Percentiles rank a stretch among this genome's conserved stretches.
Conservation (phyloP, 306 rosid species). For the barrel medic (Medicago truncatula) region DNA sequence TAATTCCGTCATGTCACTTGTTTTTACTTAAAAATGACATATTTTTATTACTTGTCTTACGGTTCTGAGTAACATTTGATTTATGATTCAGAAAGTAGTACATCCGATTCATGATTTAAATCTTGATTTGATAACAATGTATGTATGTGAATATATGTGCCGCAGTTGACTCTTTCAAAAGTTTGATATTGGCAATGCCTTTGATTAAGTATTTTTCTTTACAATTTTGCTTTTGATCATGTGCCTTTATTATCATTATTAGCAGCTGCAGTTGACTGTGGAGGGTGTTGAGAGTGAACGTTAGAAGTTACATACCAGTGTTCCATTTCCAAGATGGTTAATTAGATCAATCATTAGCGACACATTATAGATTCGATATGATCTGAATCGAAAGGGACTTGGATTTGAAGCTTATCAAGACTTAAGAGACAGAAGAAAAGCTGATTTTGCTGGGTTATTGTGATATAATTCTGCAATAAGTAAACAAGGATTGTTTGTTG, state of each 20-base stretch:
- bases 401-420: slow-evolving; percentile 22
- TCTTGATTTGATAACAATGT: no score
- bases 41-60: no score
- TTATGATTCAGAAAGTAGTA: no score
- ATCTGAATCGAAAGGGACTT: slow-evolving; percentile 12
- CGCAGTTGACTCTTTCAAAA: slow-evolving; percentile 1
- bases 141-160: background rate
- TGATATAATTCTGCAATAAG: slow-evolving; percentile 33
- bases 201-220: slow-evolving; percentile 3
- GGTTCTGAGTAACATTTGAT: no score
- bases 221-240: background rate
- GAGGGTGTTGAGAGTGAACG: slow-evolving; percentile 25
- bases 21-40: no score
- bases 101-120: no score
- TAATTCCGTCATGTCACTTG: no score
- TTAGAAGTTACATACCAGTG: slow-evolving; percentile 10
- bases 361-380: slow-evolving; percentile 12
- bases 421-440: slow-evolving; percentile 45
- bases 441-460: slow-evolving; percentile 31
- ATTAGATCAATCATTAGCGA: slow-evolving; percentile 17
- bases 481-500: background rate
- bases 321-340: slow-evolving; percentile 20
- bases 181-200: background rate
- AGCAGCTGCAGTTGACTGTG: slow-evolving; percentile 26
- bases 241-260: background rate